phyloP scores from a whole-genome alignment of 371 early-diverging fungal genomes.

The Dichotomocladium elegans region DNA sequence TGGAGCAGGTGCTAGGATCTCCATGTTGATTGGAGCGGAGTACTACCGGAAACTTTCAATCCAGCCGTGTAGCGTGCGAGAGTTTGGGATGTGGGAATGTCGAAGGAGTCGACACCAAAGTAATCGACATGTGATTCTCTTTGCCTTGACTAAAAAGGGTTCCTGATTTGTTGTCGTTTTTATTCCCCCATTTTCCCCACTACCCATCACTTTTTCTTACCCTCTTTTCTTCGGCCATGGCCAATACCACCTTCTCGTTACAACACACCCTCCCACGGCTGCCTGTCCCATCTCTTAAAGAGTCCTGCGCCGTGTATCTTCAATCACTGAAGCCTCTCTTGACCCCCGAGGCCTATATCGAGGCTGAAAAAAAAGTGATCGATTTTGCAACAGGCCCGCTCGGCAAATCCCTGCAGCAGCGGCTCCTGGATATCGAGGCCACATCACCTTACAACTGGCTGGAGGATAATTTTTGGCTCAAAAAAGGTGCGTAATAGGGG shows the following conservation, averaged over 20 bases:
- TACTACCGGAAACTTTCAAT: no score
- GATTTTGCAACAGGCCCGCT: slow-evolving; percentile 30
- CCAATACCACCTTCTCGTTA: slow-evolving; percentile 56
- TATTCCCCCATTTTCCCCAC: background rate
- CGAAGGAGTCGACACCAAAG: no score
- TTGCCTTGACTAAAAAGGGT: no score
- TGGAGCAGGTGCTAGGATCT: no score
- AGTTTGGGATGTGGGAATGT: no score
- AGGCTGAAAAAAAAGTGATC: slow-evolving; percentile 23
- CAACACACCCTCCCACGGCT: slow-evolving; percentile 73
- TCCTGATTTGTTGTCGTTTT: background rate
- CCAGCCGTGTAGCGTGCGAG: no score
- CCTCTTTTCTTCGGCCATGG: background rate
- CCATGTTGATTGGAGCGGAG: no score
- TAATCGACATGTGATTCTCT: slow-evolving; percentile 3
- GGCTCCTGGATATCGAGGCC: slow-evolving; percentile 56
- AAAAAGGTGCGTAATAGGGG: slow-evolving; percentile 34
- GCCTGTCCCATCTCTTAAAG: slow-evolving; percentile 76
- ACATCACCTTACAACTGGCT: slow-evolving; percentile 81
- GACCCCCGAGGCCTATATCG: slow-evolving; percentile 24
- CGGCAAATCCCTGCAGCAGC: slow-evolving; percentile 44
- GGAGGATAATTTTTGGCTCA: slow-evolving; percentile 88
- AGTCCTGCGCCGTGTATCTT: slow-evolving; percentile 73
- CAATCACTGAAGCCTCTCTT: slow-evolving; percentile 63
- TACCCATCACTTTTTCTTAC: slow-evolving; percentile 3